Percentiles rank a stretch among this genome's conserved stretches.
These are phyloP conservation scores for Talaromyces wortmannii DNA, from an alignment of 495 filamentous ascomycete species.

Conservation along the genomic window DNA sequence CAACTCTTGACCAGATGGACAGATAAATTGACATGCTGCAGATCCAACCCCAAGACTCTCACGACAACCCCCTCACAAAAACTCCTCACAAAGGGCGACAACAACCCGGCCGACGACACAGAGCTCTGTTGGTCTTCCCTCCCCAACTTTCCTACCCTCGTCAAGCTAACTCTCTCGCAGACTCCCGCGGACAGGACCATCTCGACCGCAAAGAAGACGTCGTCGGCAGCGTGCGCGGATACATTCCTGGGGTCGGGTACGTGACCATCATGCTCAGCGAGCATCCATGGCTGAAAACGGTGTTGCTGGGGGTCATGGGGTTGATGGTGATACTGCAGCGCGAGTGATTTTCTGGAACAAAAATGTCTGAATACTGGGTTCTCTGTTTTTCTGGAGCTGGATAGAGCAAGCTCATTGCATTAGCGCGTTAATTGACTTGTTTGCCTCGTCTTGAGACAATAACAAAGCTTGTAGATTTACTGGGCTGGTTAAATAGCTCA, in stretches of 20 bases:
- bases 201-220: constrained; percentile 80
- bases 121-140: constrained; percentile 51
- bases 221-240: constrained; percentile 90
- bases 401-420: neutral
- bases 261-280: constrained; percentile 96
- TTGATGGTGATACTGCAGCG: constrained; percentile 88
- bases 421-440: too few species aligned
- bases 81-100: constrained; percentile 97
- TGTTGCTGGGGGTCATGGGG: constrained; percentile 90
- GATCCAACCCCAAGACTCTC: neutral
- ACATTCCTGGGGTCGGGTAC: constrained; percentile 92
- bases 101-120: constrained; percentile 90
- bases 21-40: neutral
- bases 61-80: constrained; percentile 16
- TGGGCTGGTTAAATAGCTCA: too few species aligned
- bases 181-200: constrained; percentile 76
- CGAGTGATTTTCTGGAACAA: constrained; percentile 45
- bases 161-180: neutral
- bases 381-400: neutral
- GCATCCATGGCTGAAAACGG: constrained; percentile 95
- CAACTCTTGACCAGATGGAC: too few species aligned
- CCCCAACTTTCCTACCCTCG: too few species aligned
- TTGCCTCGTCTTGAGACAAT: too few species aligned
- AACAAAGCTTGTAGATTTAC: too few species aligned
- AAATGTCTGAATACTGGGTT: neutral